Evolutionary conservation across 208 protist species (phyloP).

Genomic region (Leishmania tropica): DNA sequence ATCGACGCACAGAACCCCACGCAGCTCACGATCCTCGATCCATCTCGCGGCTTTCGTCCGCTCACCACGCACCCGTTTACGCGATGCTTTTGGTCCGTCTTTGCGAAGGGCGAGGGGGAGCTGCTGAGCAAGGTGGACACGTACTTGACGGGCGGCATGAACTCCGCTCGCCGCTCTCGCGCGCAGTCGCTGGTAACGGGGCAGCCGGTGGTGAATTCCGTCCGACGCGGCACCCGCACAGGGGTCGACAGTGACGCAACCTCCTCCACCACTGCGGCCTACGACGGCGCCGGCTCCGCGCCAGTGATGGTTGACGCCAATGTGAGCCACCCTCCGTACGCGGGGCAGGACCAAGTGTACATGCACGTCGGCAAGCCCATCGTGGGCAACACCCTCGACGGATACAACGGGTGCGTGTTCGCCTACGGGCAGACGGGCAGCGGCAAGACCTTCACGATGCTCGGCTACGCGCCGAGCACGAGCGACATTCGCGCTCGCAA

Average conservation of each 20-base stretch:
- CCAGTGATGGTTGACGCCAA: conserved; percentile 48
- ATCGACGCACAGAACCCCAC: conserved; percentile 78
- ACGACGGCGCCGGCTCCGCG: conserved; percentile 48
- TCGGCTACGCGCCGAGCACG: conserved; percentile 69
- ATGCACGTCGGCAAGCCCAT: conserved; percentile 70
- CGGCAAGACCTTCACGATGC: conserved; percentile 95
- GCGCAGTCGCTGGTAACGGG: conserved; percentile 29
- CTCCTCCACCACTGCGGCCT: background rate
- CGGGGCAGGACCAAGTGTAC: conserved; percentile 75
- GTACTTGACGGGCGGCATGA: conserved; percentile 53
- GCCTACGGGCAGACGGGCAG: conserved; percentile 91
- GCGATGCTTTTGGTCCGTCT: conserved; percentile 85
- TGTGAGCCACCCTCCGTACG: conserved; percentile 75
- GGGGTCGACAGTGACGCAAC: background rate
- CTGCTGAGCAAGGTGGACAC: conserved; percentile 46
- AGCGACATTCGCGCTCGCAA: conserved; percentile 27
- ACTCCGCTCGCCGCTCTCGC: conserved; percentile 36
- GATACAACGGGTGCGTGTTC: conserved; percentile 90
- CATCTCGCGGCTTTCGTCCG: conserved; percentile 55
- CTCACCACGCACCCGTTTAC: conserved; percentile 72
- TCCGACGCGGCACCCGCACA: conserved; percentile 15
- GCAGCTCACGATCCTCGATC: conserved; percentile 73
- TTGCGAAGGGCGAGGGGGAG: conserved; percentile 27
- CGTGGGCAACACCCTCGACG: conserved; percentile 78
- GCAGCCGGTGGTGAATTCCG: conserved; percentile 7